These are phyloP conservation scores for Wickerhamomyces hampshirensis DNA, from an alignment of 805 yeast species.

Conservation along the genomic window DNA sequence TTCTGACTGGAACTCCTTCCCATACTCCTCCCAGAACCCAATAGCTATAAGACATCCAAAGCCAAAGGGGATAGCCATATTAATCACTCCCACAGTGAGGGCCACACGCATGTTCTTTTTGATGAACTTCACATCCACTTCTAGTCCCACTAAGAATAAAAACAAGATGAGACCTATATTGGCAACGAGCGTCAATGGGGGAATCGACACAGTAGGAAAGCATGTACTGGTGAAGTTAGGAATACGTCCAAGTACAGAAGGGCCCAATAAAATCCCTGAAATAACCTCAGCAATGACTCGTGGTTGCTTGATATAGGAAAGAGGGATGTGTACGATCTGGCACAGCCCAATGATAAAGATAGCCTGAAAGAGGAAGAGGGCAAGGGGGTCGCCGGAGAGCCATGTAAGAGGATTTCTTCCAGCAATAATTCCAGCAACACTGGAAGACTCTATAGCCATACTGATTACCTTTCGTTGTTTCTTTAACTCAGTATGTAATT, in stretches of 20 bases:
- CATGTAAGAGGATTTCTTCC: conserved; percentile 69
- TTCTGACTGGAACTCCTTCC: conserved; percentile 5
- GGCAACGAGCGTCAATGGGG: conserved; percentile 63
- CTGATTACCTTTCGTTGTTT: not conserved
- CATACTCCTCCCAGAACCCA: conserved; percentile 59
- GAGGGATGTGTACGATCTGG: conserved; percentile 55
- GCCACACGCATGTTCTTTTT: conserved; percentile 58
- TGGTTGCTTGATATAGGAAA: conserved; percentile 64
- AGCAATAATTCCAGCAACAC: conserved; percentile 64
- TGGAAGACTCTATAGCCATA: conserved; percentile 4
- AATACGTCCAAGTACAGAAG: conserved; percentile 67
- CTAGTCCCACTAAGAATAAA: conserved; percentile 73
- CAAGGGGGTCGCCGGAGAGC: conserved; percentile 53
- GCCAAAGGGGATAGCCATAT: conserved; percentile 77
- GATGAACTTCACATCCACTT: conserved; percentile 66
- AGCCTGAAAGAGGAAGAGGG: conserved; percentile 67
- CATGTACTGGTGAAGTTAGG: conserved; percentile 62
- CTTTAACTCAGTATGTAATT: not conserved
- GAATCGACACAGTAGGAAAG: conserved; percentile 59
- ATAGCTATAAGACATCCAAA: conserved; percentile 68
- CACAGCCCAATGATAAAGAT: conserved; percentile 56
- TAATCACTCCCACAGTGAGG: conserved; percentile 59
- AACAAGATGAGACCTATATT: conserved; percentile 72
- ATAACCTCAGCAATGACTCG: conserved; percentile 79
- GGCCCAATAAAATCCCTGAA: conserved; percentile 72